Conservation (phyloP, 257 asterid species). For the Catharanthus roseus region DNA sequence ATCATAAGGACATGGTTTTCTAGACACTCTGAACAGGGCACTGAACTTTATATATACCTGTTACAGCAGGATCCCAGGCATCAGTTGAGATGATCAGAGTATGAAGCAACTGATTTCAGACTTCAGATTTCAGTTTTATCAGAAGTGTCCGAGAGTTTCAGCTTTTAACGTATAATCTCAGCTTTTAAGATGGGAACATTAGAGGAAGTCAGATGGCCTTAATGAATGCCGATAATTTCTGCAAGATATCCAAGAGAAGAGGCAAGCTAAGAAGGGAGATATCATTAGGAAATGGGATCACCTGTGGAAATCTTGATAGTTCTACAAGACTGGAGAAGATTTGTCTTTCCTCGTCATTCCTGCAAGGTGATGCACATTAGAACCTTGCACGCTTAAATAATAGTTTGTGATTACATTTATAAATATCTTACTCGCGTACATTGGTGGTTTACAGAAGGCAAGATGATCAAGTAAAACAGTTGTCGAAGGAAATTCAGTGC, state of each 20-base stretch:
- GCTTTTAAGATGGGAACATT: not conserved
- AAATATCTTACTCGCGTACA: constrained; percentile 36
- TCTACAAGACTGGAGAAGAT: constrained; percentile 45
- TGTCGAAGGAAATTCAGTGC: constrained; percentile 72
- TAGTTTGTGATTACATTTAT: not conserved
- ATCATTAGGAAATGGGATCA: constrained; percentile 12
- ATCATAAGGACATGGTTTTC: constrained; percentile 52
- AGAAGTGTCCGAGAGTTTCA: too few relatives aligned
- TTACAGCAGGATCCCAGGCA: not conserved
- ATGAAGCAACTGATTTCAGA: not conserved
- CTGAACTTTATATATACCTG: constrained; percentile 75
- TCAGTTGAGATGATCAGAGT: not conserved
- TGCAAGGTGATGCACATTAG: constrained; percentile 23
- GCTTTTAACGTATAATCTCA: too few relatives aligned
- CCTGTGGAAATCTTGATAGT: constrained; percentile 69
- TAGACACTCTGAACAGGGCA: constrained; percentile 71
- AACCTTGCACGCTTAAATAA: not conserved
- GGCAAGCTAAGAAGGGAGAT: not conserved
- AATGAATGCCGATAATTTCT: not conserved
- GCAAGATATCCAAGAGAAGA: not conserved
- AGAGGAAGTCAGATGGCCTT: not conserved
- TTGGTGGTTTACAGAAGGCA: constrained; percentile 81
- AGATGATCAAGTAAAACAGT: constrained; percentile 70
- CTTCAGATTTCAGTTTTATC: too few relatives aligned
- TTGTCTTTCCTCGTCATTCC: constrained; percentile 49